These are phyloP conservation scores for Linanthus parryae DNA, from an alignment of 148 eudicot species.

Conservation along the genomic window DNA sequence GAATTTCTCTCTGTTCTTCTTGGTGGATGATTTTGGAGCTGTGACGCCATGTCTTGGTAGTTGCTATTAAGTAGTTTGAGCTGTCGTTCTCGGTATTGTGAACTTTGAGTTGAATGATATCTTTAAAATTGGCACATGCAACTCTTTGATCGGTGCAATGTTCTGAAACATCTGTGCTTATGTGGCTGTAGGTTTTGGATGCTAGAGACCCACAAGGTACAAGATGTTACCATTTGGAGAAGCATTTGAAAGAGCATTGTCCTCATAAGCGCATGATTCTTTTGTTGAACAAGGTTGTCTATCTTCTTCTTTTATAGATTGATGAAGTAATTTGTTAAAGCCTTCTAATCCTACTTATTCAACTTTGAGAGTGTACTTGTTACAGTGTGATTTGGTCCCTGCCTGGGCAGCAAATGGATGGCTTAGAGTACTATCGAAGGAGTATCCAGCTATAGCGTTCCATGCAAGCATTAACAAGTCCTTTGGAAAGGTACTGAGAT, in stretches of 20 bases:
- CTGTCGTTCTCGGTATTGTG: background rate
- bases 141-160: background rate
- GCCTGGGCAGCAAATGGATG: constrained; percentile 98
- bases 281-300: constrained; percentile 75
- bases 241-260: constrained; percentile 80
- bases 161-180: background rate
- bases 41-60: no score
- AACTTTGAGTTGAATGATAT: background rate
- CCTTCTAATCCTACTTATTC: background rate
- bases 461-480: constrained; percentile 91
- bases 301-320: constrained; percentile 1
- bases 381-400: constrained; percentile 94
- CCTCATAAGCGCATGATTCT: constrained; percentile 77
- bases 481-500: constrained; percentile 69
- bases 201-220: constrained; percentile 93
- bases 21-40: no score
- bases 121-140: background rate
- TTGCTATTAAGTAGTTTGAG: background rate
- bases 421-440: constrained; percentile 75
- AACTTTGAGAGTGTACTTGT: constrained; percentile 1
- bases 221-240: constrained; percentile 83
- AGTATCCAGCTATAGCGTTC: constrained; percentile 84
- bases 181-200: constrained; percentile 59
- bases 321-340: no score
- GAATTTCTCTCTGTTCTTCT: no score